These are phyloP conservation scores for Metschnikowia peoriensis DNA, from an alignment of 805 yeast genomes.

Conservation along the genomic window DNA sequence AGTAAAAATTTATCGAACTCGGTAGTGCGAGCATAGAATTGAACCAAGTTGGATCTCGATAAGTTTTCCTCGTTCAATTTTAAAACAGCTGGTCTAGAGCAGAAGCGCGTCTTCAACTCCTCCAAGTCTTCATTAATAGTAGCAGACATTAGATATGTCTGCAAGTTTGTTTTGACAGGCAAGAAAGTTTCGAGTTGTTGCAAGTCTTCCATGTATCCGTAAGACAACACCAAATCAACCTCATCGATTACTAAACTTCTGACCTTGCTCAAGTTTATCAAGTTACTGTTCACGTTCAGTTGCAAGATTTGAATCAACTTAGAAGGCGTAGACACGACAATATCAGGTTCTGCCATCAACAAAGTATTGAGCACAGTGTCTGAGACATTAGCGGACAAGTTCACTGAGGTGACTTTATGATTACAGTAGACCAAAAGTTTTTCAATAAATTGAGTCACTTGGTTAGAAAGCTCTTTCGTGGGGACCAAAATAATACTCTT, in stretches of 20 bases:
- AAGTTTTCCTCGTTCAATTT: conserved; percentile 63
- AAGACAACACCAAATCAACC: conserved; percentile 85
- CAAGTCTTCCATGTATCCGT: conserved; percentile 88
- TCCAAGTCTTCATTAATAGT: conserved; percentile 86
- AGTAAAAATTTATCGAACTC: conserved; percentile 91
- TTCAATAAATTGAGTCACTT: conserved; percentile 70
- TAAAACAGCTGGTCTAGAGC: conserved; percentile 79
- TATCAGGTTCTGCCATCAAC: conserved; percentile 71
- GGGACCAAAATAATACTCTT: conserved; percentile 83
- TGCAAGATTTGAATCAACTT: conserved; percentile 59
- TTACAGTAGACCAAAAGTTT: conserved; percentile 71
- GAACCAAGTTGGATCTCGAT: conserved; percentile 62
- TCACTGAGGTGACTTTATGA: conserved; percentile 59
- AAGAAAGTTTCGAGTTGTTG: conserved; percentile 58
- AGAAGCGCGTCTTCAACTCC: conserved; percentile 69
- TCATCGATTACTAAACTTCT: conserved; percentile 86
- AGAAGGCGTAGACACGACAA: conserved; percentile 85
- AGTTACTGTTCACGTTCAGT: conserved; percentile 33
- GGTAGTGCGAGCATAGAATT: conserved; percentile 79
- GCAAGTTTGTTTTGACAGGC: conserved; percentile 73
- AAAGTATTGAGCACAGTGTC: conserved; percentile 72
- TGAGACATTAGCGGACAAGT: conserved; percentile 63
- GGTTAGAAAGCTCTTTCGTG: conserved; percentile 86
- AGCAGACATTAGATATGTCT: conserved; percentile 94
- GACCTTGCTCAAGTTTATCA: conserved; percentile 54